A percentile compares a stretch with the other conserved stretches of the same genome.
These are phyloP conservation scores for Candida pseudocylindracea DNA, from an alignment of 1,139 yeast genomes.

Conservation along the genomic window DNA sequence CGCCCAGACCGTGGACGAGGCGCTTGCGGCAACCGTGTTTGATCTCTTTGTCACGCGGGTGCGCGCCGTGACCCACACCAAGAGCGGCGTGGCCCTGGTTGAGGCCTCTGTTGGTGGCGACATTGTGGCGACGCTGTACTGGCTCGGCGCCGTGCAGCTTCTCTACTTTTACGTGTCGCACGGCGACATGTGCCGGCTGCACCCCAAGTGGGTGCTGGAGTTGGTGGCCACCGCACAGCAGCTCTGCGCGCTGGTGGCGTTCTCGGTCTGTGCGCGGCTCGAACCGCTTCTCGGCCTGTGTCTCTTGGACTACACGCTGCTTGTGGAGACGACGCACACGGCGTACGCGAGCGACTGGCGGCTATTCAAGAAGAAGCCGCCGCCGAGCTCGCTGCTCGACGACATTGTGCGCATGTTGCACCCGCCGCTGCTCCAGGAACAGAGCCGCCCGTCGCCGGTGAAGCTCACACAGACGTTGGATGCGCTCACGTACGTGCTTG, in stretches of 20 bases:
- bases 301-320: conserved; percentile 35
- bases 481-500: conserved; percentile 70
- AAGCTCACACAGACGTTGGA: conserved; percentile 72
- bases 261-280: conserved; percentile 40
- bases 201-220: conserved; percentile 40
- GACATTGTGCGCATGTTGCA: conserved; percentile 47
- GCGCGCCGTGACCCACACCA: conserved; percentile 33
- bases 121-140: conserved; percentile 46
- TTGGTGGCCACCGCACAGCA: conserved; percentile 34
- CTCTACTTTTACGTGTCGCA: conserved; percentile 40
- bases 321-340: conserved; percentile 38
- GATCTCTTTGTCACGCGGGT: conserved; percentile 40
- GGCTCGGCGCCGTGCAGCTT: conserved; percentile 50
- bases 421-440: conserved; percentile 45
- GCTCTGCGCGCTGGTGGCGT: conserved; percentile 36
- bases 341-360: conserved; percentile 61
- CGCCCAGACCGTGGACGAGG: conserved; percentile 36
- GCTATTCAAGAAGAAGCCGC: conserved; percentile 31
- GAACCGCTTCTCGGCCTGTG: conserved; percentile 37
- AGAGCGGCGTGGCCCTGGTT: conserved; percentile 25
- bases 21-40: conserved; percentile 11
- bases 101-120: conserved; percentile 22
- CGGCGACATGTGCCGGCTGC: conserved; percentile 26
- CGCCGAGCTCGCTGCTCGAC: conserved; percentile 29
- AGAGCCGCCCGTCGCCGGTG: conserved; percentile 68